Base-by-base conservation (phyloP, 306 rosid genomes). In the Prinsepia uniflora region DNA sequence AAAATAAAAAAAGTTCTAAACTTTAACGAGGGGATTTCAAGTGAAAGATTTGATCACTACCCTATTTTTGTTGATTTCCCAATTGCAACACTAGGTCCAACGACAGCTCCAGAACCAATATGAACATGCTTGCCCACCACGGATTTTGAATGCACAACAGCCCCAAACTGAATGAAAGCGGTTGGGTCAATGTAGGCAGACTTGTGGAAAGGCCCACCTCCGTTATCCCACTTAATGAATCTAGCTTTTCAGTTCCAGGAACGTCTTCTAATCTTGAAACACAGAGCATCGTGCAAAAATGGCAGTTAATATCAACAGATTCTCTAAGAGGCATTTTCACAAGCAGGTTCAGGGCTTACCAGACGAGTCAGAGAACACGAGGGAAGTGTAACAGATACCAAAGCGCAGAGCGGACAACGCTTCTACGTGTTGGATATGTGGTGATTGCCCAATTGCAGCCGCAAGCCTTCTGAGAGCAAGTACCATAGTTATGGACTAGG, bases 131-230 rank as follows among this genome's bases (percentile, higher is more conserved):
- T 74, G 47, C 90, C 95, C 45, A 90, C 70, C 45, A 89, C 72
- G 46, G 92, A 81, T 13, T 83, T 73, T 1, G 96, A 72, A 85
- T 90, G 97, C 81, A 94, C 89, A 5, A 87, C 15, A 40, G 96
- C 90, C 8, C 98, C 96, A 59, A 80, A 65, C 74, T 93, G 97
- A n/a, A 93, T 67, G 30, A 78, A 68, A 9, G 85, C 90, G 5
- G 98, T 75, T 39, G 93, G 80, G 77, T 87, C 94, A 69, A 93
- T 79, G 62, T 41, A 72, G 76, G 94, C 88, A 19, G 88, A 81
- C 60, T 83, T 78, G 75, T 88, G 98, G 75, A 85, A 85, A 75
- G 61, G 72, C 42, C 96, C 98, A 65, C 96, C 97, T 13, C 98
- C 98, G 63, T 90, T 84, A n/a, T 68, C 70, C 97, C 98, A 90